Percentiles rank a stretch among this genome's conserved stretches.
phyloP scores from a whole-genome alignment of 2,329 filamentous ascomycete species.

The Fusarium paranaense region DNA sequence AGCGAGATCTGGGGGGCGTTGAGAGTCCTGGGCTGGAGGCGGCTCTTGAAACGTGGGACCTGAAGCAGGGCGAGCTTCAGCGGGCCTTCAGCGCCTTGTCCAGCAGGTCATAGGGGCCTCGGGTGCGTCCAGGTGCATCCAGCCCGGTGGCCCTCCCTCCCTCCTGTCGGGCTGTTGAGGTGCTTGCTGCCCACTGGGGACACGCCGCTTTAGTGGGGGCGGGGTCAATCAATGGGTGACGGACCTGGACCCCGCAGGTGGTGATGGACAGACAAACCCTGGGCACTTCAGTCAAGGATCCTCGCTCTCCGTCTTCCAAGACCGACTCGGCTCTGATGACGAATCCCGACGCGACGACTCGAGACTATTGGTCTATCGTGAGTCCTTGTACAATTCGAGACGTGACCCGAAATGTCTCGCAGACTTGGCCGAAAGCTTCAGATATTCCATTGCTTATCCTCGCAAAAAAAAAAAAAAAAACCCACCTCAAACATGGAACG shows the following conservation, averaged over 20 bases:
- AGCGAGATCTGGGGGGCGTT: neutral
- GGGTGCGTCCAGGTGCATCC: neutral
- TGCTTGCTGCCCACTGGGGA: neutral
- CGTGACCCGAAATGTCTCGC: neutral
- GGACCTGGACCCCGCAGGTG: constrained; percentile 1
- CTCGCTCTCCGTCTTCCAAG: neutral
- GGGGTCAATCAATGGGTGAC: constrained; percentile 12
- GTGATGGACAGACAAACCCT: neutral
- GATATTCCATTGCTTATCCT: neutral
- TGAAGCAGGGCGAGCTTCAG: constrained; percentile 1
- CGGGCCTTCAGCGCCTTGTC: constrained; percentile 10
- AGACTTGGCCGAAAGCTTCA: neutral
- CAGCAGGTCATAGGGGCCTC: constrained; percentile 19
- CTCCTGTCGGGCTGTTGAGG: neutral
- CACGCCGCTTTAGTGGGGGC: constrained; percentile 28
- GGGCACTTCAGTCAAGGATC: neutral
- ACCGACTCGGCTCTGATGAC: neutral
- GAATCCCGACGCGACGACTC: neutral
- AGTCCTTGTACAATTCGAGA: neutral
- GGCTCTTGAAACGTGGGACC: constrained; percentile 7
- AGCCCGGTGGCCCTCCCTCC: neutral
- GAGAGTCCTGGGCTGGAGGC: neutral
- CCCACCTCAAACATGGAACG: neutral
- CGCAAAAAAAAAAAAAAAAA: neutral
- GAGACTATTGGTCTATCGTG: neutral